These are phyloP conservation scores for Paracorniculantispora psalliotae DNA, from an alignment of 2,329 filamentous ascomycete genomes.

Conservation along the genomic window DNA sequence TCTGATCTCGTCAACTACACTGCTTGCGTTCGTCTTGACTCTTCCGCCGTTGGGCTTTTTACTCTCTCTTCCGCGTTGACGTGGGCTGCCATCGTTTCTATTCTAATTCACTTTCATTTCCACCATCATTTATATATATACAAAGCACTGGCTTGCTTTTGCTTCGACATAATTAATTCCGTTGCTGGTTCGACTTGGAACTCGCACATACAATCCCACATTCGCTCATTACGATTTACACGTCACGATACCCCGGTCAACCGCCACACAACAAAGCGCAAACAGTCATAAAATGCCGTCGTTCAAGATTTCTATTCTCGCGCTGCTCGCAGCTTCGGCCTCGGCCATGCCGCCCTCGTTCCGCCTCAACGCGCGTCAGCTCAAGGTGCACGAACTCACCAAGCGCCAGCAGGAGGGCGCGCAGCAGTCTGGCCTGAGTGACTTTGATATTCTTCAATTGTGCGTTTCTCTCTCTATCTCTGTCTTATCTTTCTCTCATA, in stretches of 20 bases:
- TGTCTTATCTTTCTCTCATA: neutral
- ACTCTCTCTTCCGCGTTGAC: constrained; percentile 8
- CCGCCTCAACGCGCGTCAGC: constrained; percentile 9
- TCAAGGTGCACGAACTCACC: constrained; percentile 4
- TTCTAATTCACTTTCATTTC: neutral
- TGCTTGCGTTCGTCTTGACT: neutral
- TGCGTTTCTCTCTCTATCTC: neutral
- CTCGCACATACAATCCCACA: neutral
- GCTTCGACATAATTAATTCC: neutral
- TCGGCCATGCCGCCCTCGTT: constrained; percentile 6
- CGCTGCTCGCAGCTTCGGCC: neutral
- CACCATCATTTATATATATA: neutral
- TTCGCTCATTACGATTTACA: neutral
- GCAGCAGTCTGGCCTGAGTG: neutral
- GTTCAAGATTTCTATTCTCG: constrained; percentile 1
- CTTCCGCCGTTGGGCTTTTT: neutral
- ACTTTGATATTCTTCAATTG: constrained; percentile 14
- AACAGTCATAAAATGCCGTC: neutral
- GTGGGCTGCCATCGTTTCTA: constrained; percentile 1
- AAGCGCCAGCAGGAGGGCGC: constrained; percentile 3
- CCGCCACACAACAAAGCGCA: neutral
- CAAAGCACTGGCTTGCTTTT: constrained; percentile 7
- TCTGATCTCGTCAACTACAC: neutral
- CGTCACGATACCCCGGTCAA: neutral
- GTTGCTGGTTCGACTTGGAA: constrained; percentile 7